Percentiles rank a stretch among this genome's conserved stretches.
These are phyloP conservation scores for Kazachstania kunashirensis DNA, from an alignment of 805 yeast genomes.

Conservation along the genomic window DNA sequence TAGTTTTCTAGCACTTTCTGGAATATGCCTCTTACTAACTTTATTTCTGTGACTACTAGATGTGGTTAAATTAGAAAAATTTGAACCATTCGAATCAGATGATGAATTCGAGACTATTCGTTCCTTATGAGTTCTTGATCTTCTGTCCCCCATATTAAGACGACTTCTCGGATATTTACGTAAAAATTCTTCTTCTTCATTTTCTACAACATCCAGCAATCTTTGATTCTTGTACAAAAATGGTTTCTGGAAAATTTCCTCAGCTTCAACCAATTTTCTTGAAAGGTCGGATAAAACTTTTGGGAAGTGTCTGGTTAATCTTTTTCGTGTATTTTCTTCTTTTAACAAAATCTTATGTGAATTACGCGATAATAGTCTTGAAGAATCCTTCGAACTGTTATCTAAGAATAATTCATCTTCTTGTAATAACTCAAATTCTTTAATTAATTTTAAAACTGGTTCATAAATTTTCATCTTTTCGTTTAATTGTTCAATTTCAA, in stretches of 20 bases:
- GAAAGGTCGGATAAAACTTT: constrained; percentile 44
- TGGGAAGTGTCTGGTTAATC: constrained; percentile 61
- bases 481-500: constrained; percentile 46
- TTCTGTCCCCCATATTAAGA: constrained; percentile 5
- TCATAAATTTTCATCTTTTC: constrained; percentile 40
- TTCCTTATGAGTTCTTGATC: neutral
- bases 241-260: constrained; percentile 32
- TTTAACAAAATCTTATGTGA: constrained; percentile 69
- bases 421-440: constrained; percentile 44
- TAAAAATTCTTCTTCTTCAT: constrained; percentile 27
- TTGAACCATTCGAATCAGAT: neutral
- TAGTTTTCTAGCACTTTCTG: neutral
- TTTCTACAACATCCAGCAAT: constrained; percentile 21
- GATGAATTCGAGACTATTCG: neutral
- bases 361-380: constrained; percentile 63
- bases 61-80: neutral
- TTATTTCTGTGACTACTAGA: too few species aligned
- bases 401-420: constrained; percentile 54
- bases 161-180: constrained; percentile 29
- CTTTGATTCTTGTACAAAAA: constrained; percentile 26
- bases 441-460: constrained; percentile 47
- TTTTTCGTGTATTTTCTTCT: constrained; percentile 70
- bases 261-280: constrained; percentile 39
- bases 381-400: constrained; percentile 68
- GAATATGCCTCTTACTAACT: too few species aligned